These are phyloP conservation scores for Themeda triandra DNA, from an alignment of 176 grass and related monocot species.

Conservation along the genomic window DNA sequence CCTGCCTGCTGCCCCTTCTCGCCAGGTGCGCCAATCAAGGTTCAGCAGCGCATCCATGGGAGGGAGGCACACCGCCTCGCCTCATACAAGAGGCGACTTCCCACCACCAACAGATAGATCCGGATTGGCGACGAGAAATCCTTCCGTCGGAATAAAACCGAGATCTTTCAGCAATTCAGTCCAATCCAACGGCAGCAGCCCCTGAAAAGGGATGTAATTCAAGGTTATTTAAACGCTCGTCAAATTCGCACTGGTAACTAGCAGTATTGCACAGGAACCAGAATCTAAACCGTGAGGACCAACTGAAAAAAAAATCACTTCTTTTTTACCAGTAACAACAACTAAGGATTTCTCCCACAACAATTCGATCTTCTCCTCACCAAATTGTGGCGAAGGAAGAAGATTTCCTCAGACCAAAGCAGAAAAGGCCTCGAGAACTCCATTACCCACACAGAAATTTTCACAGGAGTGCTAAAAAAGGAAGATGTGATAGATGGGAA, in stretches of 20 bases:
- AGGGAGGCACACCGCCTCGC: neutral
- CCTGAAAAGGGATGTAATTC: neutral
- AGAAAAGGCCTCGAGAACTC: neutral
- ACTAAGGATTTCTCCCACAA: neutral
- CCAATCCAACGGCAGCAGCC: neutral
- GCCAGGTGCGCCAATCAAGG: neutral
- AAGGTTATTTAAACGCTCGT: neutral
- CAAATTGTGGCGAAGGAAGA: neutral
- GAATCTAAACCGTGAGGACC: neutral
- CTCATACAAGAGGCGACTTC: neutral
- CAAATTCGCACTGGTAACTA: neutral
- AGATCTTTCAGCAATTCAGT: conserved; percentile 38
- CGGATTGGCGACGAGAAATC: conserved; percentile 1
- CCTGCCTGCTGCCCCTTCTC: conserved; percentile 1
- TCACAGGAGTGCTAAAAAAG: neutral
- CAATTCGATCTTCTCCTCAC: neutral
- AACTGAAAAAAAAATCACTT: neutral
- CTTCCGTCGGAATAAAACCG: neutral
- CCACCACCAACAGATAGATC: conserved; percentile 13
- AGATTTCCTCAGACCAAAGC: neutral
- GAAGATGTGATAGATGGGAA: neutral
- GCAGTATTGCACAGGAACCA: neutral
- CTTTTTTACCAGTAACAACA: too few species aligned
- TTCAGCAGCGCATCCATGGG: neutral
- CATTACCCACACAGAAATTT: neutral